These are phyloP conservation scores for Chamaecyparis obtusa DNA, from an alignment of 75 land plant genomes.

Conservation along the genomic window DNA sequence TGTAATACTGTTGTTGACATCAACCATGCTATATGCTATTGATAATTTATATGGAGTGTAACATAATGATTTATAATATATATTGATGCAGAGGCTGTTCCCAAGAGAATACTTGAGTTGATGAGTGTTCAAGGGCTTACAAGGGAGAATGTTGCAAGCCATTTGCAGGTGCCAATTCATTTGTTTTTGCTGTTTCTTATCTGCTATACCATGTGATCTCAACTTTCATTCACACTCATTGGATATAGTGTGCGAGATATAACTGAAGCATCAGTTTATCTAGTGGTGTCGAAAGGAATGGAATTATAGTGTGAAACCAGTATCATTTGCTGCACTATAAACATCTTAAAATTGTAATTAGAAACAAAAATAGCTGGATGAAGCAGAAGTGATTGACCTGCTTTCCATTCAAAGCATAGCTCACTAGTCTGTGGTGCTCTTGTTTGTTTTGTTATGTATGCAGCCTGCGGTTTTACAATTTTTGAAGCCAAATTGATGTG, in stretches of 20 bases:
- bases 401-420: not conserved
- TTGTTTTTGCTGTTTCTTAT: not conserved
- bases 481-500: not conserved
- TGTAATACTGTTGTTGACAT: not conserved
- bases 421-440: not conserved
- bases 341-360: not conserved
- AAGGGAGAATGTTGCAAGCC: conserved; percentile 76
- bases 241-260: not conserved
- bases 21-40: not conserved
- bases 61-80: not conserved
- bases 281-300: not conserved
- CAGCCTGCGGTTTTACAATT: not conserved
- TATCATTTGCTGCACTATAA: not conserved
- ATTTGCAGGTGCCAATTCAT: conserved; percentile 35
- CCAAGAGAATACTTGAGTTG: conserved; percentile 60
- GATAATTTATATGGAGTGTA: not conserved
- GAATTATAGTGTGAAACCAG: not conserved
- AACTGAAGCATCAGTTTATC: not conserved
- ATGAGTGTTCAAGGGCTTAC: conserved; percentile 70
- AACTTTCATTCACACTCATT: not conserved
- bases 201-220: not conserved
- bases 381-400: conserved; percentile 8
- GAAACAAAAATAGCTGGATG: not conserved
- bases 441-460: not conserved
- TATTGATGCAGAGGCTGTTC: conserved; percentile 59